Base-by-base conservation (phyloP, 768 basidiomycete species). In the Piloderma croceum region DNA sequence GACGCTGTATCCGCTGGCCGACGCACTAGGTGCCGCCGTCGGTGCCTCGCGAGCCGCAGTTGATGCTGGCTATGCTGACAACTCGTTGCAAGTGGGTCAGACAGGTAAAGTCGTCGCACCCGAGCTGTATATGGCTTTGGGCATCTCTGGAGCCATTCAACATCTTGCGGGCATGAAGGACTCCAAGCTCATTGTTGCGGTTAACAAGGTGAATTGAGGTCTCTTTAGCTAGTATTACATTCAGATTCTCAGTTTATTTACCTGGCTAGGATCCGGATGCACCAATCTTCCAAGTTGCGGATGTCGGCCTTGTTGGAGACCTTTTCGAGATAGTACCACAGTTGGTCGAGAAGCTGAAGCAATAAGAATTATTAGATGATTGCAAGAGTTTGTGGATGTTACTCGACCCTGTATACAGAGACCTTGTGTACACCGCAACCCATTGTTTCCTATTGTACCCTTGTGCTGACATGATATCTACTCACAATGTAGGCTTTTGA, bases 161-260 rank as follows among this genome's bases (percentile, higher is more conserved):
- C 96, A 99, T 68, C 70, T 98, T 40, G 96, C 96, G 17, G 96
- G 96, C 7, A 99, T 98, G 96, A 99, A 99, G 61, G 96, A 97
- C 55, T 92, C 90, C 9, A 99, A 98, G 68, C 71, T 97, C 48
- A 99, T 99, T 46, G 94, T 96, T 23, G 96, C 96, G 4, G 76
- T 99, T 46, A 99, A 99, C 71, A 99, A 99, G 79, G 92, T 81
- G 46, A 38, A 68, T 47, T 15, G 21, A 11, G 17, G 22, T 20
- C 7, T 34, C 24, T 21, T 41, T 31, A 35, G 9, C 36, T 42
- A 21, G 34, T 31, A 29, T 41, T 18, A 23, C 32, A 39, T 42
- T 44, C 39, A 48, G 37, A 46, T 39, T 39, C 32, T 11, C 6
- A 5, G 4, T 41, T 48, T 15, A 51, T n/a, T n/a, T n/a, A n/a